A percentile compares a stretch with the other conserved stretches of the same genome.
Evolutionary conservation across 208 protist species (phyloP).

Genomic region (Leishmania turanica): DNA sequence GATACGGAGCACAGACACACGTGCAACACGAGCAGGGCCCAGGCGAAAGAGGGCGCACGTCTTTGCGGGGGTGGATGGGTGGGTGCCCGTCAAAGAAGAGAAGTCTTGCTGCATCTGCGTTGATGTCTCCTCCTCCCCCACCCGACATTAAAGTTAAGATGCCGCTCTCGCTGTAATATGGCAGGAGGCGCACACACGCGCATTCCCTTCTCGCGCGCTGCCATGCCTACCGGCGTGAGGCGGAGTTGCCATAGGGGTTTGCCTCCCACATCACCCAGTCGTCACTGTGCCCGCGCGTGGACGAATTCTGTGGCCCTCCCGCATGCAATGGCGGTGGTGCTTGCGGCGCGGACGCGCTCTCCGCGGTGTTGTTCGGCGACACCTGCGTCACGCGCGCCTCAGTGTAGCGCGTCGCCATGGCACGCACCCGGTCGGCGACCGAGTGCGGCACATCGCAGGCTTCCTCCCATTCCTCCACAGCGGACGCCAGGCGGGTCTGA

Average conservation of each 20-base stretch:
- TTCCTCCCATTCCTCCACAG: constrained; percentile 14
- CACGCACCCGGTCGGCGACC: constrained; percentile 7
- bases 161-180: background rate
- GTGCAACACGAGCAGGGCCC: background rate
- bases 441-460: constrained; percentile 12
- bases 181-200: background rate
- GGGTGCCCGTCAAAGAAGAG: background rate
- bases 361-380: background rate
- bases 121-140: background rate
- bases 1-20: background rate
- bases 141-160: background rate
- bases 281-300: background rate
- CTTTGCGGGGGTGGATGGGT: too few relatives aligned
- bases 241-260: background rate
- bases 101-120: background rate
- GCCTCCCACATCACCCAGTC: constrained; percentile 20
- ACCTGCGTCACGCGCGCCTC: background rate
- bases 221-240: constrained; percentile 5
- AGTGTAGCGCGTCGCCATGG: constrained; percentile 8
- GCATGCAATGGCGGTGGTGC: background rate
- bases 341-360: background rate
- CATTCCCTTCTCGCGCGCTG: background rate
- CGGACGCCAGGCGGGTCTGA: background rate
- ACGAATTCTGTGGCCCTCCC: background rate
- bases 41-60: background rate